Percentiles rank a stretch among this genome's conserved stretches.
Conservation (phyloP, 2,329 filamentous ascomycete species). For the Anthostomella pinea region DNA sequence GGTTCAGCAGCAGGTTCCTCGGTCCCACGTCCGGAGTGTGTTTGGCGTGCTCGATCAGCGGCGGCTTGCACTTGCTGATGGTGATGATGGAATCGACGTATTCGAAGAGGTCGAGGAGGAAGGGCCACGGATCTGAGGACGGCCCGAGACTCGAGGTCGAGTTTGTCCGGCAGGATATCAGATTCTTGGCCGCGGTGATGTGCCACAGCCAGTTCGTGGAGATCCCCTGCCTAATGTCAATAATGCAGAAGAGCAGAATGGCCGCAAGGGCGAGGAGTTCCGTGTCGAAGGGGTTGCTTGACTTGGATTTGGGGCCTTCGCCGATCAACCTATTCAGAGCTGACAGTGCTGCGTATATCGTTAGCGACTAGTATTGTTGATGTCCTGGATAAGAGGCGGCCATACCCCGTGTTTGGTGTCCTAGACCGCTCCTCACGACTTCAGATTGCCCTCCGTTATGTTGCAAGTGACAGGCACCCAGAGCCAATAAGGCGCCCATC, state of each 20-base stretch:
- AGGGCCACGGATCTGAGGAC: not conserved
- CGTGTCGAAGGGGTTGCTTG: not conserved
- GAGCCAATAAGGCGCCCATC: not conserved
- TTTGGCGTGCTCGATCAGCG: not conserved
- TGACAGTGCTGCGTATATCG: not conserved
- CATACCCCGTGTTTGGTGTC: slow-evolving; percentile 1
- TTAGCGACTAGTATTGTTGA: not conserved
- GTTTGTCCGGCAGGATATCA: not conserved
- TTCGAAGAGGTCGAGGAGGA: not conserved
- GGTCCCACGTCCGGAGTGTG: not conserved
- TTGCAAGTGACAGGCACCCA: slow-evolving; percentile 1
- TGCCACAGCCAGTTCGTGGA: not conserved
- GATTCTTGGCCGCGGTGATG: not conserved
- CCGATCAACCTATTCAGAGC: not conserved
- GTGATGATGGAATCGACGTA: slow-evolving; percentile 1
- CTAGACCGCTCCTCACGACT: not conserved
- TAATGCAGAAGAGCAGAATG: not conserved
- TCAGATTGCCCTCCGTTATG: not conserved
- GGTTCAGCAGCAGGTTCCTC: not conserved
- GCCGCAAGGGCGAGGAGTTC: not conserved
- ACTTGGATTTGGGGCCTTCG: not conserved
- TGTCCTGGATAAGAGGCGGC: too few species aligned
- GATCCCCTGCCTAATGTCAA: not conserved
- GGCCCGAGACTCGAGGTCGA: not conserved
- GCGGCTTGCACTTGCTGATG: not conserved